These are phyloP conservation scores for Mycena floridula DNA, from an alignment of 768 basidiomycete species.

Conservation along the genomic window DNA sequence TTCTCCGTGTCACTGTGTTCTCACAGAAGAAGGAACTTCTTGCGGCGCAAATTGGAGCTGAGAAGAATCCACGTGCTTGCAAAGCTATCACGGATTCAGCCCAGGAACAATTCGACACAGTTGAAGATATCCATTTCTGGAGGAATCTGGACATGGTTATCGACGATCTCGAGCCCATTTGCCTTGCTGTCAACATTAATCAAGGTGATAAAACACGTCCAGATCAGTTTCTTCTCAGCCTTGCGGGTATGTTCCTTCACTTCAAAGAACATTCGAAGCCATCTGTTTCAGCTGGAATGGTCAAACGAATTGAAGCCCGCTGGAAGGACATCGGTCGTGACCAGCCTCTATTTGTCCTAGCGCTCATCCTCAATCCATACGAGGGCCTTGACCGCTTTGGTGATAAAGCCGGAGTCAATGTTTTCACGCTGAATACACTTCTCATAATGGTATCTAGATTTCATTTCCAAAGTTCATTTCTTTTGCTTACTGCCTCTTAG, in stretches of 20 bases:
- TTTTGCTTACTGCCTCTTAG: neutral
- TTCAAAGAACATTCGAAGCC: neutral
- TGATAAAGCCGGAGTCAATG: neutral
- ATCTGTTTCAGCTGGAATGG: neutral
- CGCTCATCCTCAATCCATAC: neutral
- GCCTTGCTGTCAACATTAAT: neutral
- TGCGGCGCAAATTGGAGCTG: constrained; percentile 17
- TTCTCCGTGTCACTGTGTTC: constrained; percentile 15
- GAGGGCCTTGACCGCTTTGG: neutral
- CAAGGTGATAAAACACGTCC: neutral
- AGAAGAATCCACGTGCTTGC: neutral
- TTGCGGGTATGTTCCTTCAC: neutral
- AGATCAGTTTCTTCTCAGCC: neutral
- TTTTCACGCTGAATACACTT: neutral
- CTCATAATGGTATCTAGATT: too few species aligned
- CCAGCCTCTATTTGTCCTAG: neutral
- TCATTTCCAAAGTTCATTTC: too few species aligned
- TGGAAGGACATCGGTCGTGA: neutral
- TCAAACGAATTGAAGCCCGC: neutral
- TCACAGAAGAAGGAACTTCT: constrained; percentile 14
- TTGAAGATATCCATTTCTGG: neutral
- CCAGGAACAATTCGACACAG: neutral
- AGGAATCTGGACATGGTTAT: neutral
- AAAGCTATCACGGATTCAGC: neutral
- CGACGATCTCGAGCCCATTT: neutral